These are phyloP conservation scores for Rhipidocladum racemiflorum DNA, from an alignment of 176 grass and related monocot species.

Conservation along the genomic window DNA sequence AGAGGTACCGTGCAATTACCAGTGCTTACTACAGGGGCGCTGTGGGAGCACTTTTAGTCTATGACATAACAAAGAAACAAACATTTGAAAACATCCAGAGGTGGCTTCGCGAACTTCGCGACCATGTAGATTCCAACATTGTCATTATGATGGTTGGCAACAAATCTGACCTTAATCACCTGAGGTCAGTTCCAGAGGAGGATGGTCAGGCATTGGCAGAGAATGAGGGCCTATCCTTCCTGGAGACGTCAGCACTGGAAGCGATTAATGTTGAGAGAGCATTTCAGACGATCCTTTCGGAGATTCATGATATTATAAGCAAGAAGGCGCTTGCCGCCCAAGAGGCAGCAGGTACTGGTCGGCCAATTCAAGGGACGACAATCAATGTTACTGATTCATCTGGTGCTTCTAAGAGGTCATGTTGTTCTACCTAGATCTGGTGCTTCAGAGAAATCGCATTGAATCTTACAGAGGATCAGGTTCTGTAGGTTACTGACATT, in stretches of 20 bases:
- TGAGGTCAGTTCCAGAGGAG: slow-evolving; percentile 61
- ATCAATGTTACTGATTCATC: slow-evolving; percentile 54
- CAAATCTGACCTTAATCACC: slow-evolving; percentile 63
- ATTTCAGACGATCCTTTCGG: slow-evolving; percentile 60
- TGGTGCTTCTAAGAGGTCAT: slow-evolving; percentile 29
- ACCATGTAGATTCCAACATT: slow-evolving; percentile 70
- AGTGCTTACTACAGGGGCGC: slow-evolving; percentile 79
- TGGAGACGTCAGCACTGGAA: slow-evolving; percentile 65
- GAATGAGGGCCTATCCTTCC: slow-evolving; percentile 64
- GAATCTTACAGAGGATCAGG: slow-evolving; percentile 22
- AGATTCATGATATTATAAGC: slow-evolving; percentile 74
- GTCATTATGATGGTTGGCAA: slow-evolving; percentile 81
- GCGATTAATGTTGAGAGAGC: slow-evolving; percentile 68
- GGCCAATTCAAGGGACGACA: slow-evolving; percentile 53
- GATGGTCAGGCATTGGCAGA: slow-evolving; percentile 62
- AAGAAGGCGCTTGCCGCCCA: slow-evolving; percentile 73
- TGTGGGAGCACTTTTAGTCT: slow-evolving; percentile 70
- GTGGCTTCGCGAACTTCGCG: slow-evolving; percentile 65
- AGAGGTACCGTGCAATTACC: slow-evolving; percentile 73
- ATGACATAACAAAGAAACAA: slow-evolving; percentile 71
- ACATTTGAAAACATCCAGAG: slow-evolving; percentile 70
- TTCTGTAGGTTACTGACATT: slow-evolving; percentile 30
- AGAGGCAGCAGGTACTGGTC: slow-evolving; percentile 52
- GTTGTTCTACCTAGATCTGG: slow-evolving; percentile 53
- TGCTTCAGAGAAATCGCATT: slow-evolving; percentile 26